Percentiles rank a stretch among this genome's conserved stretches.
Evolutionary conservation across 2,329 filamentous ascomycete genomes (phyloP).

Genomic region (Colletotrichum sansevieriae): DNA sequence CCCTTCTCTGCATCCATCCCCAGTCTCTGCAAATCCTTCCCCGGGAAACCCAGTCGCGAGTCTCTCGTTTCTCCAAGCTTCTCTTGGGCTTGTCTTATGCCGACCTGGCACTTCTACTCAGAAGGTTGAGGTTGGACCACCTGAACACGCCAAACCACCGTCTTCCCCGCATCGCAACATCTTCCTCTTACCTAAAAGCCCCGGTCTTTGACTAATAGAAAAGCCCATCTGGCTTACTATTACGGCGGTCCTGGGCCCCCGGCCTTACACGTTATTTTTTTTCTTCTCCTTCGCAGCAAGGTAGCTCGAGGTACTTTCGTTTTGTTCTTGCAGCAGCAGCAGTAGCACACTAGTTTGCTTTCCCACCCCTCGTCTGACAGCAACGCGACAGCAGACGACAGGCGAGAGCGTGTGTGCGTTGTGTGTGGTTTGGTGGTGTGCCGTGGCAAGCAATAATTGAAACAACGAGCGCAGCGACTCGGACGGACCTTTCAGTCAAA

Average conservation of each 20-base stretch:
- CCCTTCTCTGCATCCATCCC: constrained; percentile 43
- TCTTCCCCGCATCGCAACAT: constrained; percentile 58
- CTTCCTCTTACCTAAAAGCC: constrained; percentile 61
- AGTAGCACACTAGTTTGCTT: constrained; percentile 5
- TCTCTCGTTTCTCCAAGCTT: constrained; percentile 14
- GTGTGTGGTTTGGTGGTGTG: constrained; percentile 29
- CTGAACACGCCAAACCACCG: constrained; percentile 43
- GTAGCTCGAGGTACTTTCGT: constrained; percentile 15
- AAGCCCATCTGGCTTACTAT: constrained; percentile 44
- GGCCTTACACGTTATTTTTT: constrained; percentile 34
- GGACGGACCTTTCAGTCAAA: constrained; percentile 38
- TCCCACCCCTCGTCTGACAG: constrained; percentile 6
- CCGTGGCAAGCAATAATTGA: constrained; percentile 36
- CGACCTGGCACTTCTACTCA: constrained; percentile 26
- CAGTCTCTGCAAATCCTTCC: constrained; percentile 10
- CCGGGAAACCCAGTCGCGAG: background rate
- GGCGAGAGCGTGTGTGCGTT: constrained; percentile 23
- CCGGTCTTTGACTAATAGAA: constrained; percentile 62
- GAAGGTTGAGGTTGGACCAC: constrained; percentile 41
- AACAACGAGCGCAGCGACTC: constrained; percentile 38
- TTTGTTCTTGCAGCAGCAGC: constrained; percentile 9
- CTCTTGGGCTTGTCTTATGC: constrained; percentile 43
- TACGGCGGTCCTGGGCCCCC: constrained; percentile 29
- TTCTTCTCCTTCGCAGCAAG: background rate
- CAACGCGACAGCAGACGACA: constrained; percentile 5